phyloP scores from a whole-genome alignment of 306 rosid species.

The Gastrolobium villosum region DNA sequence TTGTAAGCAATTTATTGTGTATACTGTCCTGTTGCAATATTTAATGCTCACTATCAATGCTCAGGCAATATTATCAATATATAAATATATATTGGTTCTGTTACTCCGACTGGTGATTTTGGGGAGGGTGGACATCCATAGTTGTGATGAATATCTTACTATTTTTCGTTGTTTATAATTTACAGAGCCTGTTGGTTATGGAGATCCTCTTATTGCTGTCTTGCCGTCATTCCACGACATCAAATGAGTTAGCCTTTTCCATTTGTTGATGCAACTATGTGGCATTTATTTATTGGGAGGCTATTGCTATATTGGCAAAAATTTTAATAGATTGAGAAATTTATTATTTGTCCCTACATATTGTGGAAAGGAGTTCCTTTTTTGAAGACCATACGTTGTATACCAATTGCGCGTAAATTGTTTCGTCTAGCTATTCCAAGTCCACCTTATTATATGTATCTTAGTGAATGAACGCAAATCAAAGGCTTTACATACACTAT shows the following conservation, averaged over 20 bases:
- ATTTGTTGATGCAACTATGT: conserved; percentile 14
- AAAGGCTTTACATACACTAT: conserved; percentile 13
- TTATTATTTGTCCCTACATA: conserved; percentile 33
- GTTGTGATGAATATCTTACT: conserved; percentile 32
- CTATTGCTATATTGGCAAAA: conserved; percentile 41
- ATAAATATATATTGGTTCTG: neutral
- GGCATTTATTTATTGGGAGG: conserved; percentile 31
- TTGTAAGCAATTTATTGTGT: neutral
- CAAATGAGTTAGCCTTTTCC: conserved; percentile 56
- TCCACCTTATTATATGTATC: conserved; percentile 34
- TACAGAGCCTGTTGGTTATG: conserved; percentile 94
- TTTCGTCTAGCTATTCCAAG: conserved; percentile 31
- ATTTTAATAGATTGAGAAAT: conserved; percentile 40
- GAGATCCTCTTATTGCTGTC: conserved; percentile 87
- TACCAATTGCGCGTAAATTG: conserved; percentile 44
- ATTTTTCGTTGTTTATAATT: conserved; percentile 44
- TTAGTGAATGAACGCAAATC: conserved; percentile 23
- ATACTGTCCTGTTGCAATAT: neutral
- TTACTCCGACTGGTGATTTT: conserved; percentile 7
- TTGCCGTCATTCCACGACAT: conserved; percentile 90
- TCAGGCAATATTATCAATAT: neutral
- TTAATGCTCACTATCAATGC: neutral
- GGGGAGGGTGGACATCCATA: neutral
- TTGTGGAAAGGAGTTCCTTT: conserved; percentile 14
- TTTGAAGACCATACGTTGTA: conserved; percentile 32